A percentile compares a stretch with the other conserved stretches of the same genome.
phyloP scores from a whole-genome alignment of 2,329 filamentous ascomycete species.

The Pseudogymnoascus sp. region DNA sequence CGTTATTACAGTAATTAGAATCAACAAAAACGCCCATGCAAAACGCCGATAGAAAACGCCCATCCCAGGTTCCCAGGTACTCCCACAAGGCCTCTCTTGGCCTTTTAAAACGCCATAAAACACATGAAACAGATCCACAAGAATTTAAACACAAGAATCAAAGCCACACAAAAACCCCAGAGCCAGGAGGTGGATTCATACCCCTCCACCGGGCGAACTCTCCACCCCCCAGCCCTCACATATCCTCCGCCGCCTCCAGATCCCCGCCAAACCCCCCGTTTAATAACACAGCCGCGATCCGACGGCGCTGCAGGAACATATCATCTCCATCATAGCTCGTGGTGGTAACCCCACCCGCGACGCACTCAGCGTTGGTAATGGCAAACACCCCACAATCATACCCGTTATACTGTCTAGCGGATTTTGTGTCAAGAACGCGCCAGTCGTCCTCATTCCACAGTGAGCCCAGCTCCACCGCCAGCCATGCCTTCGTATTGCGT shows the following conservation, averaged over 20 bases:
- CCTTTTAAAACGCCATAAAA: neutral
- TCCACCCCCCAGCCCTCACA: neutral
- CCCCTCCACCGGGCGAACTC: neutral
- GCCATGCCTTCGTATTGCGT: slow-evolving; percentile 43
- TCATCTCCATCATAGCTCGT: slow-evolving; percentile 43
- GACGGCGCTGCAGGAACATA: slow-evolving; percentile 52
- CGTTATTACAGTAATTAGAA: neutral
- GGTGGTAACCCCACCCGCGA: slow-evolving; percentile 34
- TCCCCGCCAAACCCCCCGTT: slow-evolving; percentile 56
- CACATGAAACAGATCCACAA: neutral
- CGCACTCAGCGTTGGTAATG: slow-evolving; percentile 63
- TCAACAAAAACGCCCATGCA: neutral
- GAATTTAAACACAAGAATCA: neutral
- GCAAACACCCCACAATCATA: slow-evolving; percentile 74
- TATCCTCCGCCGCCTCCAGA: neutral
- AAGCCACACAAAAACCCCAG: neutral
- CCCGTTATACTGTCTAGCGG: slow-evolving; percentile 55
- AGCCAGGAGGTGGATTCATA: neutral
- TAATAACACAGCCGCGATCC: slow-evolving; percentile 58
- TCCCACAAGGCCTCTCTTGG: neutral
- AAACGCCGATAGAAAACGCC: neutral
- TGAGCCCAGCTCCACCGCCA: slow-evolving; percentile 50
- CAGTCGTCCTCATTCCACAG: slow-evolving; percentile 53
- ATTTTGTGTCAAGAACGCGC: slow-evolving; percentile 44
- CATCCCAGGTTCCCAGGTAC: neutral